phyloP scores from a whole-genome alignment of 768 basidiomycete species.

The Flagelloscypha sp. region DNA sequence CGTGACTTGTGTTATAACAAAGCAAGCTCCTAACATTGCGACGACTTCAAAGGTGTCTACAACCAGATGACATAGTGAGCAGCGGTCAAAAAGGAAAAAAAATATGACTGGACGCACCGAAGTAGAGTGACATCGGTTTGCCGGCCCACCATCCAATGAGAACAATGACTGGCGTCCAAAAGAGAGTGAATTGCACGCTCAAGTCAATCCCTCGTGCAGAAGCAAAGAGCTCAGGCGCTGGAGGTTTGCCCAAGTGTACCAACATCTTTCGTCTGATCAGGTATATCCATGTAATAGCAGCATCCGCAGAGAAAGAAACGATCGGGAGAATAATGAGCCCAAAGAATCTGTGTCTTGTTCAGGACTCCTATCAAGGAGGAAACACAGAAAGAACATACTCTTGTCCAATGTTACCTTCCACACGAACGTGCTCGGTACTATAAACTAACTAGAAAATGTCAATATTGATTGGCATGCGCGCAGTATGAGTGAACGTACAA shows the following conservation, averaged over 20 bases:
- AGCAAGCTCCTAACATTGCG: slow-evolving; percentile 34
- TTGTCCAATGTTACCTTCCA: slow-evolving; percentile 20
- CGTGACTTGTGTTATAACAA: slow-evolving; percentile 44
- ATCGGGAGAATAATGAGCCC: slow-evolving; percentile 41
- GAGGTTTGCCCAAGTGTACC: slow-evolving; percentile 15
- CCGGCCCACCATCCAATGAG: slow-evolving; percentile 35
- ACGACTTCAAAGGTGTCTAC: slow-evolving; percentile 38
- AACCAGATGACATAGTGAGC: no score
- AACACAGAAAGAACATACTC: no score
- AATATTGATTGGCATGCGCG: no score
- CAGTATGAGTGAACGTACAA: slow-evolving; percentile 21
- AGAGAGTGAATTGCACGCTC: slow-evolving; percentile 39
- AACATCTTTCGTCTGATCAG: slow-evolving; percentile 22
- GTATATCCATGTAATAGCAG: slow-evolving; percentile 28
- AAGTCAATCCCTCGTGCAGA: slow-evolving; percentile 37
- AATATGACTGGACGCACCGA: no score
- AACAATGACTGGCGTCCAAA: slow-evolving; percentile 41
- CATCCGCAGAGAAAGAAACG: slow-evolving; percentile 40
- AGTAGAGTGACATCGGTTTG: slow-evolving; percentile 35
- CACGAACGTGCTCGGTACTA: slow-evolving; percentile 27
- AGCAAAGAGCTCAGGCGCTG: slow-evolving; percentile 28
- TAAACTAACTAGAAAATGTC: slow-evolving; percentile 29
- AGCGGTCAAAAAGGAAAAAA: no score
- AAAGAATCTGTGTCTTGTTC: slow-evolving; percentile 27
- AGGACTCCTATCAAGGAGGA: not conserved